A percentile compares a stretch with the other conserved stretches of the same genome.
phyloP scores from a whole-genome alignment of 2,329 filamentous ascomycete species.

The Aureobasidium sp. region DNA sequence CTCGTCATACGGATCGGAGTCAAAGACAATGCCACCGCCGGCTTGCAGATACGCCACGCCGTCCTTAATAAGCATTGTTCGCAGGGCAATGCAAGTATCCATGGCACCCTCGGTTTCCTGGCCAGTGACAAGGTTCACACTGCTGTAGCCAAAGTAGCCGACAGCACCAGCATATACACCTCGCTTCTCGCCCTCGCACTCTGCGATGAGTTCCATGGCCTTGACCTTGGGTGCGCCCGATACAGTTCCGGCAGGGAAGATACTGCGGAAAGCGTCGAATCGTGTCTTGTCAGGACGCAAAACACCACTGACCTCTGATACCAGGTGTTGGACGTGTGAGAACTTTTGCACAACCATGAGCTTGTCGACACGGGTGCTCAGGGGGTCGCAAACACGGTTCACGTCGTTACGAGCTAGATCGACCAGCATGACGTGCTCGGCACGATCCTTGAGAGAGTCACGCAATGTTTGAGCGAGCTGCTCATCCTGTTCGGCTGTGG shows the following conservation, averaged over 20 bases:
- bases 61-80: constrained; percentile 93
- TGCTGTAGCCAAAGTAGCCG: constrained; percentile 89
- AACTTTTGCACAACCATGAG: constrained; percentile 94
- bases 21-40: constrained; percentile 86
- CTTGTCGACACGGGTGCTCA: constrained; percentile 82
- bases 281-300: constrained; percentile 75
- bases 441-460: constrained; percentile 79
- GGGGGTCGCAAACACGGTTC: constrained; percentile 88
- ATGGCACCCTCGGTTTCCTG: constrained; percentile 70
- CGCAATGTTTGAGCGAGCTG: constrained; percentile 69
- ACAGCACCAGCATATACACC: constrained; percentile 94
- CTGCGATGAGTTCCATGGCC: constrained; percentile 95
- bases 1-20: constrained; percentile 84
- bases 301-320: constrained; percentile 91
- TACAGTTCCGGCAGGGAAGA: constrained; percentile 95
- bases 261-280: constrained; percentile 88
- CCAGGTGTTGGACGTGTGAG: constrained; percentile 94
- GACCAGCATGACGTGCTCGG: constrained; percentile 96
- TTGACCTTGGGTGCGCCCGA: constrained; percentile 92
- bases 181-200: constrained; percentile 87
- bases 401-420: constrained; percentile 94
- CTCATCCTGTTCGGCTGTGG: constrained; percentile 73
- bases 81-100: constrained; percentile 77
- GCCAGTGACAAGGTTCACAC: constrained; percentile 53
- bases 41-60: constrained; percentile 85